phyloP scores from a whole-genome alignment of 192 early-diverging fungal species.

The Coemansia sp. region DNA sequence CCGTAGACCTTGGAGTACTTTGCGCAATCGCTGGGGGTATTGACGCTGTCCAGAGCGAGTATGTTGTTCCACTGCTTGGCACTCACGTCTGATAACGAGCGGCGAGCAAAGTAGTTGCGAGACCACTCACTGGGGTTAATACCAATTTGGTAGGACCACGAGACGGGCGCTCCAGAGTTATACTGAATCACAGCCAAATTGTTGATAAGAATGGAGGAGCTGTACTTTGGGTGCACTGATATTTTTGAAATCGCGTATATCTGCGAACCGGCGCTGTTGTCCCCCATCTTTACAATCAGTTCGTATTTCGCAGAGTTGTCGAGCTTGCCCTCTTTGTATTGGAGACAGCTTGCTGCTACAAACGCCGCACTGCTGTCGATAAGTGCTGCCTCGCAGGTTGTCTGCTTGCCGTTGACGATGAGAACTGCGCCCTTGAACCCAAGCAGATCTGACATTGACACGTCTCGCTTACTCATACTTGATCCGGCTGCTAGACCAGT shows the following conservation, averaged over 20 bases:
- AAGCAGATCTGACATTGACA: conserved; percentile 7
- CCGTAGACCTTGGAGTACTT: conserved; percentile 24
- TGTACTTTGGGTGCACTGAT: conserved; percentile 23
- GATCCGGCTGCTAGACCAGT: background rate
- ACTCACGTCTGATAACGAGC: conserved; percentile 11
- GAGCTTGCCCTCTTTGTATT: conserved; percentile 3
- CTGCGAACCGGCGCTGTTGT: conserved; percentile 11
- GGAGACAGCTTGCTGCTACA: conserved; percentile 39
- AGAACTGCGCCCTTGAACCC: conserved; percentile 26
- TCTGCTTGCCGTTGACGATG: conserved; percentile 26
- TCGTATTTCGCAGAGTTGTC: conserved; percentile 14
- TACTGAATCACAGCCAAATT: conserved; percentile 44
- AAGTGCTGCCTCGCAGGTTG: conserved; percentile 35
- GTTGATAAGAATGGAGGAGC: conserved; percentile 19
- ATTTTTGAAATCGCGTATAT: conserved; percentile 12
- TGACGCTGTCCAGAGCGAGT: conserved; percentile 7
- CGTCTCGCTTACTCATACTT: conserved; percentile 8
- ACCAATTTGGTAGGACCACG: conserved; percentile 34
- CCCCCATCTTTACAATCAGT: conserved; percentile 14
- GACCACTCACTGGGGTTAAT: conserved; percentile 32
- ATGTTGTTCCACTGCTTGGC: conserved; percentile 20
- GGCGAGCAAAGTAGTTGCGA: conserved; percentile 22
- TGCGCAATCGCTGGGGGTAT: conserved; percentile 24
- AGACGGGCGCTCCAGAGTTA: background rate
- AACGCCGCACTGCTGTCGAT: conserved; percentile 37